phyloP scores from a whole-genome alignment of 441 rosid genomes.

The Mallotus japonicus region DNA sequence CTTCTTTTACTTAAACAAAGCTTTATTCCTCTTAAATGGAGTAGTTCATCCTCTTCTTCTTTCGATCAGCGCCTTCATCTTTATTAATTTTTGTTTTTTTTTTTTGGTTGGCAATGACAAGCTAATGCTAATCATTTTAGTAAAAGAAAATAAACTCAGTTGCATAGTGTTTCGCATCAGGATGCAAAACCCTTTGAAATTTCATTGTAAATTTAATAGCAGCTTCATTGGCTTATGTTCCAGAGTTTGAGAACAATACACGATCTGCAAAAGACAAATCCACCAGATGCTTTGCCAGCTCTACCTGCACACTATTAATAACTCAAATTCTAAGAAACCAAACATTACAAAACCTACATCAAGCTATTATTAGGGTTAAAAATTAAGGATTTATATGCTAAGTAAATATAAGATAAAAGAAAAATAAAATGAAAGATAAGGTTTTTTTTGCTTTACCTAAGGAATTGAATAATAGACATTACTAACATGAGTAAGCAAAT shows the following conservation, averaged over 20 bases:
- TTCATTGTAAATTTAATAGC: conserved; percentile 91
- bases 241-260: conserved; percentile 82
- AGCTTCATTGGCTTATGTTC: conserved; percentile 95
- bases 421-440: background rate
- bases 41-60: no score
- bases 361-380: no score
- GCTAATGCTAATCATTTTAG: conserved; percentile 25
- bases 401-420: no score
- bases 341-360: background rate
- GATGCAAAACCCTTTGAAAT: conserved; percentile 61
- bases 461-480: conserved; percentile 42
- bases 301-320: conserved; percentile 42
- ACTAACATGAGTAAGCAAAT: conserved; percentile 43
- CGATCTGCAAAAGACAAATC: conserved; percentile 74
- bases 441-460: background rate
- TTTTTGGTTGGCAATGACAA: no score
- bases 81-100: no score
- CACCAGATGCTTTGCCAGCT: conserved; percentile 77
- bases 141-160: conserved; percentile 65
- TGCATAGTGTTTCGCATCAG: conserved; percentile 48
- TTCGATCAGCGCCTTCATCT: no score
- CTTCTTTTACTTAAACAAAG: no score
- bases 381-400: no score
- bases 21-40: no score
- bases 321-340: background rate